These are phyloP conservation scores for Fusarium coicis DNA, from an alignment of 2,329 filamentous ascomycete genomes.

Conservation along the genomic window DNA sequence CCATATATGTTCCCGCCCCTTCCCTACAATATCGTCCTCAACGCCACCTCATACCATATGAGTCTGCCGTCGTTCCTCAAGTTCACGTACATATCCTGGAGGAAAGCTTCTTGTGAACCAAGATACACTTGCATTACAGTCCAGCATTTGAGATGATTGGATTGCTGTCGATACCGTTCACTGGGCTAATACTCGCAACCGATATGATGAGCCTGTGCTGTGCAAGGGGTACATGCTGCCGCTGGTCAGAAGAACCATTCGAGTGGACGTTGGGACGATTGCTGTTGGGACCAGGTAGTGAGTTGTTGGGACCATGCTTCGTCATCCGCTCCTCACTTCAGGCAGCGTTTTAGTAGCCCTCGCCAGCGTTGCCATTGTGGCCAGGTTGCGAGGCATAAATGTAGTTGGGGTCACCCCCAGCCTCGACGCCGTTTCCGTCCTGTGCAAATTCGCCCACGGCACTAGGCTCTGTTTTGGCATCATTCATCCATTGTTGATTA, in stretches of 20 bases:
- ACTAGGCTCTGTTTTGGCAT: conserved; percentile 48
- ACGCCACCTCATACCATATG: conserved; percentile 26
- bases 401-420: conserved; percentile 56
- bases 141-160: background rate
- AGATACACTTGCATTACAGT: conserved; percentile 26
- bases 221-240: background rate
- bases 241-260: background rate
- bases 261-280: background rate
- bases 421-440: conserved; percentile 57
- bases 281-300: background rate
- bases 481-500: conserved; percentile 49
- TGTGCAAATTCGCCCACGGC: conserved; percentile 54
- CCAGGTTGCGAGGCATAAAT: conserved; percentile 65
- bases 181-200: background rate
- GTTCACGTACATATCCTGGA: conserved; percentile 7
- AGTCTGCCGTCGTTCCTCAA: conserved; percentile 23
- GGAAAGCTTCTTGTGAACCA: conserved; percentile 2
- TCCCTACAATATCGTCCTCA: background rate
- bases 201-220: background rate
- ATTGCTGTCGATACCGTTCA: background rate
- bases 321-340: background rate
- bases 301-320: background rate
- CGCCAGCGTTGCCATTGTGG: conserved; percentile 68
- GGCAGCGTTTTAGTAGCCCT: conserved; percentile 59
- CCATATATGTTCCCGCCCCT: conserved; percentile 1